phyloP scores from a whole-genome alignment of 495 filamentous ascomycete species.

The Friedmanniomyces simplex region DNA sequence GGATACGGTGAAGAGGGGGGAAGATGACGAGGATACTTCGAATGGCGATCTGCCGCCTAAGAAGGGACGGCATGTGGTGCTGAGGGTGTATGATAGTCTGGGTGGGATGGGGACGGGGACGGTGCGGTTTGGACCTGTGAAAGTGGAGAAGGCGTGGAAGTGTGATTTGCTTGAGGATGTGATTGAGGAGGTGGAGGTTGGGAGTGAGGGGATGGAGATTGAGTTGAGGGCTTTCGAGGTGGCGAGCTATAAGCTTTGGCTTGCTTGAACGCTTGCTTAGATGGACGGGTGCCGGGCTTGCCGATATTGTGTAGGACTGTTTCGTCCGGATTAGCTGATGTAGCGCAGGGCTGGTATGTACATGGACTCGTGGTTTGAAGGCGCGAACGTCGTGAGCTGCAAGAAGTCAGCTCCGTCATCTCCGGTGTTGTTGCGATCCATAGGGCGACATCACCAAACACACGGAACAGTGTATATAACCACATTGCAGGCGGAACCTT shows the following conservation, averaged over 20 bases:
- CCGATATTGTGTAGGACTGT: too few relatives aligned
- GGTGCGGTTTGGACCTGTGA: slow-evolving; percentile 50
- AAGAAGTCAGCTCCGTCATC: too few relatives aligned
- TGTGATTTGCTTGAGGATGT: slow-evolving; percentile 72
- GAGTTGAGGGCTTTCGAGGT: slow-evolving; percentile 82
- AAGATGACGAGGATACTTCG: slow-evolving; percentile 81
- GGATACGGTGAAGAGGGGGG: slow-evolving; percentile 81
- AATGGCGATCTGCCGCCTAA: slow-evolving; percentile 54
- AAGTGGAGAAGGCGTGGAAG: slow-evolving; percentile 66
- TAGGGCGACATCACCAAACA: too few relatives aligned
- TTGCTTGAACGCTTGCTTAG: slow-evolving; percentile 27
- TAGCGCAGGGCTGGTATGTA: too few relatives aligned
- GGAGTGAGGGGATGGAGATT: slow-evolving; percentile 45
- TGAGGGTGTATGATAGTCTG: slow-evolving; percentile 84
- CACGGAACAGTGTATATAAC: too few relatives aligned
- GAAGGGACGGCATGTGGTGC: slow-evolving; percentile 64
- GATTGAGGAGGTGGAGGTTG: slow-evolving; percentile 44
- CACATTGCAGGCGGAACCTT: too few relatives aligned
- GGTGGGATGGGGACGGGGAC: slow-evolving; percentile 65
- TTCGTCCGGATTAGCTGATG: too few relatives aligned
- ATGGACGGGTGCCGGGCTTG: too few relatives aligned
- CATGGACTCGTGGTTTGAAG: too few relatives aligned
- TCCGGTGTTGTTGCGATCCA: too few relatives aligned
- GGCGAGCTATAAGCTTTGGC: slow-evolving; percentile 66
- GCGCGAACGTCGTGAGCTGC: too few relatives aligned